phyloP scores from a whole-genome alignment of 768 basidiomycete species.

The Pulveroboletus ravenelii region DNA sequence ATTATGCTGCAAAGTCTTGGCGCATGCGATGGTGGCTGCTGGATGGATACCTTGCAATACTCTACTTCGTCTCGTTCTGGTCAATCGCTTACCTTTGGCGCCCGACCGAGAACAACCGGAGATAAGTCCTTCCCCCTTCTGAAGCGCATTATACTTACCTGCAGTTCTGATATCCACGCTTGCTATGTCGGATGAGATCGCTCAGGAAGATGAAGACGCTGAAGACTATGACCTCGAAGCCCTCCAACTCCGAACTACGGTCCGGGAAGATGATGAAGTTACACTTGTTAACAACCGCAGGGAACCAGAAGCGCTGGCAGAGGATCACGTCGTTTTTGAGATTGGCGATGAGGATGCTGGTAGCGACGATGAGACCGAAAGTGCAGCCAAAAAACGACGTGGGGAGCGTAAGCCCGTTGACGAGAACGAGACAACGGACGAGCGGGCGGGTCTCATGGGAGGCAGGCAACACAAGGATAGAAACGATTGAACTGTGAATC shows the following conservation, averaged over 20 bases:
- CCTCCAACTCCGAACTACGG: conserved; percentile 51
- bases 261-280: conserved; percentile 57
- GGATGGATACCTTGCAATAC: conserved; percentile 88
- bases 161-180: conserved; percentile 52
- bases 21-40: conserved; percentile 90
- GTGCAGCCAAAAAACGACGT: conserved; percentile 45
- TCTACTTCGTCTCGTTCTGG: conserved; percentile 79
- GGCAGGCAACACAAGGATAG: conserved; percentile 32
- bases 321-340: conserved; percentile 82
- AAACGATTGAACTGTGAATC: conserved; percentile 27
- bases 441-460: conserved; percentile 64
- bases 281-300: conserved; percentile 65
- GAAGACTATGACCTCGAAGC: conserved; percentile 88
- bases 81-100: conserved; percentile 90
- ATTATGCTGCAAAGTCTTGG: conserved; percentile 92
- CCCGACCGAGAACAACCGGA: conserved; percentile 83
- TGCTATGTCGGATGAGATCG: conserved; percentile 94
- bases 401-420: conserved; percentile 39
- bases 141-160: conserved; percentile 14
- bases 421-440: conserved; percentile 47
- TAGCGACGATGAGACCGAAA: conserved; percentile 60
- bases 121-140: conserved; percentile 46
- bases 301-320: conserved; percentile 44
- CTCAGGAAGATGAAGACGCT: conserved; percentile 91
- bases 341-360: conserved; percentile 80